phyloP scores from a whole-genome alignment of 2,329 filamentous ascomycete genomes.

The Aspergillus aculeatus region DNA sequence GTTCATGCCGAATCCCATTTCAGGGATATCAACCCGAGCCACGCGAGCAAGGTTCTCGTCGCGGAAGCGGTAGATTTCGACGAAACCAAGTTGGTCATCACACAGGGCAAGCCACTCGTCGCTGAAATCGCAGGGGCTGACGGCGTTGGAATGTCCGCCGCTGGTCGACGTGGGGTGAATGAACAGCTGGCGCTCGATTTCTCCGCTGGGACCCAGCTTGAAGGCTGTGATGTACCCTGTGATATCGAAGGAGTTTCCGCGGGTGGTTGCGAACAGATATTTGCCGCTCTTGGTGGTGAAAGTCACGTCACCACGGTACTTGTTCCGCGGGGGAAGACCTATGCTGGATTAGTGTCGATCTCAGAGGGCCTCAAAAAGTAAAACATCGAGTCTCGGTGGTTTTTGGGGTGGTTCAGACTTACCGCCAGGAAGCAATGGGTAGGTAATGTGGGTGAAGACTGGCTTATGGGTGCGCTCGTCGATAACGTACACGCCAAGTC shows the following conservation, averaged over 20 bases:
- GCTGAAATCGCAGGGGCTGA: conserved; percentile 77
- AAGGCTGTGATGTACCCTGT: conserved; percentile 84
- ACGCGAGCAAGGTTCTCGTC: conserved; percentile 78
- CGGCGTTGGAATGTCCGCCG: conserved; percentile 84
- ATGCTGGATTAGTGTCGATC: conserved; percentile 4
- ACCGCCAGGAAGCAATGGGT: conserved; percentile 76
- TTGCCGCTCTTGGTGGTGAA: conserved; percentile 65
- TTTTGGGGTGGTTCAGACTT: conserved; percentile 30
- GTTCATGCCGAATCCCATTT: conserved; percentile 94
- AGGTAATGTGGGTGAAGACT: conserved; percentile 73
- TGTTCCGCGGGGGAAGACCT: conserved; percentile 48
- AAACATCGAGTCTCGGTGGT: no score
- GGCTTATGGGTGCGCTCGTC: conserved; percentile 71
- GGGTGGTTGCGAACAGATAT: conserved; percentile 82
- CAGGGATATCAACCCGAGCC: conserved; percentile 71
- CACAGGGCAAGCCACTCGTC: conserved; percentile 90
- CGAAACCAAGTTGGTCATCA: conserved; percentile 81
- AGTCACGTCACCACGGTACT: conserved; percentile 83
- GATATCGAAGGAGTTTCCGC: conserved; percentile 71
- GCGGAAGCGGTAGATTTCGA: conserved; percentile 85
- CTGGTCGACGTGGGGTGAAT: conserved; percentile 82
- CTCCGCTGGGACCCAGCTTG: conserved; percentile 65
- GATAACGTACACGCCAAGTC: conserved; percentile 77
- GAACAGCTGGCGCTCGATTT: conserved; percentile 74
- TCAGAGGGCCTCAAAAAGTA: no score